A percentile compares a stretch with the other conserved stretches of the same genome.
phyloP scores from a whole-genome alignment of 495 filamentous ascomycete species.

The Venustampulla echinocandica region DNA sequence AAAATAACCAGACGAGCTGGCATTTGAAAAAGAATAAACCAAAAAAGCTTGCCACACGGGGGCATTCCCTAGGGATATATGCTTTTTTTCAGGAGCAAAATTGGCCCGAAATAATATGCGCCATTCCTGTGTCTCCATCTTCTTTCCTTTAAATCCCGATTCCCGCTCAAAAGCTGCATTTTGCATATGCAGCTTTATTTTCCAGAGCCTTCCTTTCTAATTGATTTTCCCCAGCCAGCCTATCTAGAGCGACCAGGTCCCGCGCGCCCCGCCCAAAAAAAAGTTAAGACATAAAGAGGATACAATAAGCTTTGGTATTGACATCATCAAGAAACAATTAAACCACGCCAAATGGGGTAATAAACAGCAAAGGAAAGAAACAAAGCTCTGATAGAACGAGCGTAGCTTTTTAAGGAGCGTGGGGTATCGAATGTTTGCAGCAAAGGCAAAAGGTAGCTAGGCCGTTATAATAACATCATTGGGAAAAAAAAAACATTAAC shows the following conservation, averaged over 20 bases:
- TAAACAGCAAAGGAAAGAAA: too few relatives aligned
- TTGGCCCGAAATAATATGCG: background rate
- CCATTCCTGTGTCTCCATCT: background rate
- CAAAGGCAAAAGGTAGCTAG: background rate
- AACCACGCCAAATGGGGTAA: too few relatives aligned
- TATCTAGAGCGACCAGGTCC: background rate
- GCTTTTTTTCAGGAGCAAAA: background rate
- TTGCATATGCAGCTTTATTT: background rate
- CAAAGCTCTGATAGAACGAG: too few relatives aligned
- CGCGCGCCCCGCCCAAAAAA: slow-evolving; percentile 3
- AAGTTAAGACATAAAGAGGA: background rate
- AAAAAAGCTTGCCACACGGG: background rate
- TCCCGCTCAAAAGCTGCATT: background rate
- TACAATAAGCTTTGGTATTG: too few relatives aligned
- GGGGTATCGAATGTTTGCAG: slow-evolving; percentile 11
- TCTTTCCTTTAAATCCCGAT: background rate
- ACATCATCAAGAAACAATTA: too few relatives aligned
- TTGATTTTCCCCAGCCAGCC: background rate
- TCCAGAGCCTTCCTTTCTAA: background rate
- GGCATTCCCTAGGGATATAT: background rate
- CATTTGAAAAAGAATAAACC: too few relatives aligned
- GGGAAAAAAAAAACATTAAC: background rate
- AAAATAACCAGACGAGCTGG: too few relatives aligned
- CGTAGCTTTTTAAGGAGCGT: too few relatives aligned
- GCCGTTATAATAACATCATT: background rate